Conservation (phyloP, 2,329 filamentous ascomycete species). For the Drechslerella dactyloides region DNA sequence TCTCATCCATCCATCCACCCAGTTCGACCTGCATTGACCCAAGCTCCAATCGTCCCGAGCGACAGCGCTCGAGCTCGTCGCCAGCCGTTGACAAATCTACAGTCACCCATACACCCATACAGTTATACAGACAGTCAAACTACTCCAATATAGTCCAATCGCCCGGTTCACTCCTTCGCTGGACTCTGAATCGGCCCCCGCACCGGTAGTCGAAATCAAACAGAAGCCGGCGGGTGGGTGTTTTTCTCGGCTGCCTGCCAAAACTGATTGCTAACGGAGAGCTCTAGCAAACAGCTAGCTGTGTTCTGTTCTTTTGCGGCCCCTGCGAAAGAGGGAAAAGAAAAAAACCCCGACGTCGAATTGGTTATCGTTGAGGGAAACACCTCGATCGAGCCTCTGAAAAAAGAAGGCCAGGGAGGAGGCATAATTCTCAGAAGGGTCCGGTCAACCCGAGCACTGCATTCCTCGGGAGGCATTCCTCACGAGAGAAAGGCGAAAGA, state of each 20-base stretch:
- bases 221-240: slow-evolving; percentile 25
- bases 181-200: slow-evolving; percentile 40
- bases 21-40: slow-evolving; percentile 19
- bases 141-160: slow-evolving; percentile 12
- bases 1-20: slow-evolving; percentile 5
- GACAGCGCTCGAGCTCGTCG: slow-evolving; percentile 21
- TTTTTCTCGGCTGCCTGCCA: slow-evolving; percentile 14
- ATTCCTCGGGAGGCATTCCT: slow-evolving; percentile 25
- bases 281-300: slow-evolving; percentile 26
- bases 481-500: slow-evolving; percentile 21
- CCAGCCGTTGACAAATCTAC: too few species aligned
- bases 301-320: slow-evolving; percentile 7
- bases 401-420: slow-evolving; percentile 32
- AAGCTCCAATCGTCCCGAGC: slow-evolving; percentile 29
- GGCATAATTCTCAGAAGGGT: slow-evolving; percentile 28
- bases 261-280: slow-evolving; percentile 18
- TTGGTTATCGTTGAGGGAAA: neutral
- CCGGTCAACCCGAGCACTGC: slow-evolving; percentile 39
- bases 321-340: slow-evolving; percentile 4
- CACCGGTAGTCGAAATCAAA: slow-evolving; percentile 11
- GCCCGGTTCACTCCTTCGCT: slow-evolving; percentile 44
- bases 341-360: slow-evolving; percentile 8
- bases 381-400: slow-evolving; percentile 12
- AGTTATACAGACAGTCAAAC: too few species aligned
- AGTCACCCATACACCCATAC: too few species aligned